Evolutionary conservation across 257 asterid species (phyloP).

Genomic region (Nicotiana noctiflora): DNA sequence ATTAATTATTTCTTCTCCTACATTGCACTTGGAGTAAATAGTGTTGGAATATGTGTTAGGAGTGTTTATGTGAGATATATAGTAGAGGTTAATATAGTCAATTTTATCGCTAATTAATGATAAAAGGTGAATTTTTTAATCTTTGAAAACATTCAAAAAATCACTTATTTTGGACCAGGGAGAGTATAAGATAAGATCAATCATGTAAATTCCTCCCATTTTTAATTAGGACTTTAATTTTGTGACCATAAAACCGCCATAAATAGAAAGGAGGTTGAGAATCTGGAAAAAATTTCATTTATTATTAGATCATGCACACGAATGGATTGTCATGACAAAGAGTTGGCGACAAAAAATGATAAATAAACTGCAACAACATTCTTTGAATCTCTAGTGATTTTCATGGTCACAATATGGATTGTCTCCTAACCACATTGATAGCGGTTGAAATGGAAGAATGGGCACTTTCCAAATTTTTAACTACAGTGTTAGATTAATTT

Average conservation of each 20-base stretch:
- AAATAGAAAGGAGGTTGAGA: background rate
- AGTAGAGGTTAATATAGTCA: too few species aligned
- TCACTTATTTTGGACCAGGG: too few species aligned
- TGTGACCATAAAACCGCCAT: background rate
- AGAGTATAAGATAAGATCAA: background rate
- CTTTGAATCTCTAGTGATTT: background rate
- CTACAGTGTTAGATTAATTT: too few species aligned
- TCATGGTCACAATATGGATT: background rate
- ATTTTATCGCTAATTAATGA: too few species aligned
- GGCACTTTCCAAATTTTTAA: background rate
- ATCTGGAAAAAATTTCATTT: background rate
- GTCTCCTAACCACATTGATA: background rate
- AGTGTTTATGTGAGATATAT: too few species aligned
- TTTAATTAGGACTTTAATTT: background rate
- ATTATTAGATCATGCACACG: slow-evolving; percentile 5
- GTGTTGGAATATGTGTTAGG: too few species aligned
- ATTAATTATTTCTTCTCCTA: too few species aligned
- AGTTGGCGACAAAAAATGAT: background rate
- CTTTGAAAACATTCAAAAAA: too few species aligned
- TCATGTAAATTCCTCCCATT: background rate
- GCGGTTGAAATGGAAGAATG: background rate
- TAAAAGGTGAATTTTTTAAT: too few species aligned
- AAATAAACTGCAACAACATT: background rate
- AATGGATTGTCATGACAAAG: background rate
- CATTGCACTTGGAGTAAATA: too few species aligned